Evolutionary conservation across 2,329 filamentous ascomycete species (phyloP).

Genomic region (Talaromyces sp.): DNA sequence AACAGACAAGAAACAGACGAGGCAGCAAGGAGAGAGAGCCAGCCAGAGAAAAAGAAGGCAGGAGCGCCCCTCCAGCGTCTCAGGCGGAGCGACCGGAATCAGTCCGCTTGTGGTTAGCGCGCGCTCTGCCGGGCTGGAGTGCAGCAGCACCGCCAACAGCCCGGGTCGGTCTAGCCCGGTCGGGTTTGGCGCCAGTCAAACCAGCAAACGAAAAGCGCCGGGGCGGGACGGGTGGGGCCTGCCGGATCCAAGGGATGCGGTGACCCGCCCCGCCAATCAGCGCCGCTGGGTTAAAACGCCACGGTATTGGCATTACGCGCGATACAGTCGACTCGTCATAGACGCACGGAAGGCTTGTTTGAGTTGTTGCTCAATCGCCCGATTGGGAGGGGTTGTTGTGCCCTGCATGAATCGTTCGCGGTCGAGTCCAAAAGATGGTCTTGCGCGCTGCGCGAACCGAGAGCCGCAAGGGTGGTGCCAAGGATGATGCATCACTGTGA

Average conservation of each 20-base stretch:
- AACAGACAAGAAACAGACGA: not conserved
- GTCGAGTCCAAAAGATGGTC: too few relatives aligned
- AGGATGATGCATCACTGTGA: not conserved
- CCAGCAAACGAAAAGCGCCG: not conserved
- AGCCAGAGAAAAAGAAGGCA: not conserved
- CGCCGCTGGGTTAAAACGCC: not conserved
- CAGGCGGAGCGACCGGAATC: too few relatives aligned
- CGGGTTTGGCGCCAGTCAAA: not conserved
- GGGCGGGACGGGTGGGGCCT: not conserved
- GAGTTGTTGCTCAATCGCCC: not conserved
- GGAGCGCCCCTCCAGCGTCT: too few relatives aligned
- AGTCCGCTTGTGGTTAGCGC: not conserved
- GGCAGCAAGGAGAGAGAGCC: not conserved
- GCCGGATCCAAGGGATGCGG: conserved; percentile 5
- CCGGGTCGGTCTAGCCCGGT: not conserved
- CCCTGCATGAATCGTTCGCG: not conserved
- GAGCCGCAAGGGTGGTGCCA: not conserved
- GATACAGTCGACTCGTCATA: not conserved
- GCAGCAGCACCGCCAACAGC: not conserved
- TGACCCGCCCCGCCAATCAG: conserved; percentile 4
- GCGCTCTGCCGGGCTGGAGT: conserved; percentile 3
- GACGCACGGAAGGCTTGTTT: not conserved
- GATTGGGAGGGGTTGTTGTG: not conserved
- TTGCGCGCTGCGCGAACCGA: not conserved
- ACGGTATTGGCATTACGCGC: not conserved